A percentile compares a stretch with the other conserved stretches of the same genome.
phyloP scores from a whole-genome alignment of 2,329 filamentous ascomycete genomes.

The Arthroderma sp. region DNA sequence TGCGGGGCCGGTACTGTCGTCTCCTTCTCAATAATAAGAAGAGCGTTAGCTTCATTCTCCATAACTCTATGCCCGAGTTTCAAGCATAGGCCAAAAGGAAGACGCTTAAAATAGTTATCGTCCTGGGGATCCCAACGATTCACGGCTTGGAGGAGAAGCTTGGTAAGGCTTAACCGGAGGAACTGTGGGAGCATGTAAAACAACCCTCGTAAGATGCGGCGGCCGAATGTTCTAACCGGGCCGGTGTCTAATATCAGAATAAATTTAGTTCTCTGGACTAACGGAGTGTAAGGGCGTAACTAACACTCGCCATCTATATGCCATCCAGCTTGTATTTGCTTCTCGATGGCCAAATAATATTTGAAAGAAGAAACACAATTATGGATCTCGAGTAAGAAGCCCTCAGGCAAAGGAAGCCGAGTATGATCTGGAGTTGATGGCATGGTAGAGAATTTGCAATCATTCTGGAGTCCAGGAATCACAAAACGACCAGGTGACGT shows the following conservation, averaged over 20 bases:
- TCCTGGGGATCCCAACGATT: conserved; percentile 1
- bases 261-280: neutral
- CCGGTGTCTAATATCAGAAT: neutral
- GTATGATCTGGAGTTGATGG: conserved; percentile 11
- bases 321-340: conserved; percentile 7
- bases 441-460: conserved; percentile 4
- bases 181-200: conserved; percentile 8
- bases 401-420: conserved; percentile 10
- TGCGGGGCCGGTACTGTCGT: conserved; percentile 11
- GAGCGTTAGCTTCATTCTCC: conserved; percentile 12
- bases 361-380: conserved; percentile 2
- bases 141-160: conserved; percentile 1
- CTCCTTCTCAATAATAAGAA: conserved; percentile 11
- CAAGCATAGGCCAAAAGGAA: conserved; percentile 13
- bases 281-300: neutral
- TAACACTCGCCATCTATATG: neutral
- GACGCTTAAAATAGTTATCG: conserved; percentile 5
- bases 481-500: too few relatives aligned
- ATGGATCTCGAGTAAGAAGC: conserved; percentile 9
- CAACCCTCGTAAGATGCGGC: conserved; percentile 4
- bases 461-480: neutral
- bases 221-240: neutral
- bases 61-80: conserved; percentile 9
- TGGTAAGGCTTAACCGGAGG: conserved; percentile 5
- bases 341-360: conserved; percentile 6